Evolutionary conservation across 2,329 filamentous ascomycete genomes (phyloP).

Genomic region (Aspergillus pseudoglaucus): DNA sequence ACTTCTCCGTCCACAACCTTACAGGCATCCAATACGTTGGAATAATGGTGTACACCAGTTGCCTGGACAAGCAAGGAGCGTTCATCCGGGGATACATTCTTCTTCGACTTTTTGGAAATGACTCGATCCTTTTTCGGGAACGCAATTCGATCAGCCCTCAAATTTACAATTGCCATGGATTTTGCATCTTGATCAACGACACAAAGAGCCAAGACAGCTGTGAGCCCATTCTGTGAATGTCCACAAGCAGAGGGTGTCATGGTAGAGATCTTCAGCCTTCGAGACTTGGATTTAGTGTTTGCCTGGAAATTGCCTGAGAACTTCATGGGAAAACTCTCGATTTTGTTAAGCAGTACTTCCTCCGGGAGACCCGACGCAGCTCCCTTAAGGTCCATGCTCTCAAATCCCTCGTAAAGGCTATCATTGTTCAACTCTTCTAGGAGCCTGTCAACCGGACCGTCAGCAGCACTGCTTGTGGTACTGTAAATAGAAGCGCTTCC

Average conservation of each 20-base stretch:
- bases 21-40: constrained; percentile 67
- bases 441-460: constrained; percentile 62
- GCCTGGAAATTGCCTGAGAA: constrained; percentile 25
- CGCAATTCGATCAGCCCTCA: constrained; percentile 48
- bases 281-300: constrained; percentile 18
- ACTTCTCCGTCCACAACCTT: constrained; percentile 61
- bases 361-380: constrained; percentile 65
- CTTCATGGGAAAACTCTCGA: constrained; percentile 61
- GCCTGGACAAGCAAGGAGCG: constrained; percentile 28
- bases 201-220: constrained; percentile 45
- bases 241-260: constrained; percentile 44
- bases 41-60: constrained; percentile 50
- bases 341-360: constrained; percentile 65
- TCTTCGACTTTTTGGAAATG: constrained; percentile 22
- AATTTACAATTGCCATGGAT: constrained; percentile 59
- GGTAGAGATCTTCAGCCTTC: constrained; percentile 53
- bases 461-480: constrained; percentile 56
- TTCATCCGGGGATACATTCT: constrained; percentile 13
- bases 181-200: constrained; percentile 64
- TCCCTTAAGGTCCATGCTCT: constrained; percentile 66
- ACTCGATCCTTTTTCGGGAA: constrained; percentile 20
- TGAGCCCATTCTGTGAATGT: constrained; percentile 24
- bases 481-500: constrained; percentile 43
- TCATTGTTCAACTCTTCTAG: constrained; percentile 61
- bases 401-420: constrained; percentile 60